Base-by-base conservation (phyloP, 257 asterid species). In the Solanum ossicruentum region DNA sequence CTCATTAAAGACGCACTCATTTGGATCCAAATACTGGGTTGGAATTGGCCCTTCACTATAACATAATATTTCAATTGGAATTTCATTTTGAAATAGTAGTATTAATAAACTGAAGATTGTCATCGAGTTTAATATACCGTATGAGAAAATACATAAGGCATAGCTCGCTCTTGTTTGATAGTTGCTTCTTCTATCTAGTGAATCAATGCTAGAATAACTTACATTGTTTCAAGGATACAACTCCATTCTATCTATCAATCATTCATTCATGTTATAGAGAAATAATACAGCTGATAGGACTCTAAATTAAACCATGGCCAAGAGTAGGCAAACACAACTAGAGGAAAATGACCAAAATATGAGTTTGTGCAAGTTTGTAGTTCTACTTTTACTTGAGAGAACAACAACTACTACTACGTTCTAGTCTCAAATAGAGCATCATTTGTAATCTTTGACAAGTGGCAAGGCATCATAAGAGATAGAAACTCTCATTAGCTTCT, bases 191-290 rank as follows among this genome's bases (percentile, higher is more conserved):
- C 99, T 90, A 98, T 88, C 85, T 90, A 93, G 89, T 96, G 97
- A 90, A 96, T 93, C 87, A 88, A 93, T 52, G 94, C 92, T 67
- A 96, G 93, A 75, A 95, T 94, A 89, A 91, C 93, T 11, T 88
- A 93, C 88, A 89, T 89, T 69, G 98, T 91, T 84, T 93, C 95
- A 13, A 93, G 88, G 49, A 98, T 97, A 83, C 93, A 87, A 81
- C 88, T 92, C 99, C 99, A 96, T 86, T 95, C 98, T 85, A 93
- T 97, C 98, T 96, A 91, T 85, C 87, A 70, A 55, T 39, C 43
- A 80, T 83, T 66, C 82, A 73, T 81, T 81, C 67, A 41, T 72
- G 23, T 56, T 69, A 81, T 15, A 49, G 58, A 75, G 83, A 67
- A 36, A 54, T 3, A 70, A 32, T 72, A 51, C 16, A 51, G 65